These are phyloP conservation scores for Talaromyces borbonicus DNA, from an alignment of 495 filamentous ascomycete species.

Conservation along the genomic window DNA sequence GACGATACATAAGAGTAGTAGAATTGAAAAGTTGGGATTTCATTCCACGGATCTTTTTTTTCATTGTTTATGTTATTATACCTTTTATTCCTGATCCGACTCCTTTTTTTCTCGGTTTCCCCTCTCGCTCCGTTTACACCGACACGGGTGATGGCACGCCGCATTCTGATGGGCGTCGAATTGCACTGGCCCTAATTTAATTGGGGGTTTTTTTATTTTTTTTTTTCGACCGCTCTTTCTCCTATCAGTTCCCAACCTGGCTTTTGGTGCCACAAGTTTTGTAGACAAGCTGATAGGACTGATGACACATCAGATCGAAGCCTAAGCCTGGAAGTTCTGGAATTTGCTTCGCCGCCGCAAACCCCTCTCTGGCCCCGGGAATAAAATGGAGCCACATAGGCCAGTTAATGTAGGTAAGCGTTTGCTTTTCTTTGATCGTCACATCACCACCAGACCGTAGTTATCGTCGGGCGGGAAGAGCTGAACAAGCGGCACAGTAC, in stretches of 20 bases:
- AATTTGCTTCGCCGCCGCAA: slow-evolving; percentile 2
- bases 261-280: not conserved
- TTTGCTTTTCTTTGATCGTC: slow-evolving; percentile 1
- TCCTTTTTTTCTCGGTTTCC: not conserved
- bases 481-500: not conserved
- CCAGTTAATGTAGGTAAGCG: no score
- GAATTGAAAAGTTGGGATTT: not conserved
- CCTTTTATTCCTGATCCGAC: not conserved
- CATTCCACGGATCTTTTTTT: not conserved
- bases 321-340: not conserved
- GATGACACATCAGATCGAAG: not conserved
- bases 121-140: not conserved
- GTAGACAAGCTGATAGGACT: not conserved
- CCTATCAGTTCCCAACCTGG: slow-evolving; percentile 2
- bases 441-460: not conserved
- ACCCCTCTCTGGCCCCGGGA: no score
- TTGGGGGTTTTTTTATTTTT: no score
- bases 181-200: no score
- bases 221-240: slow-evolving; percentile 2
- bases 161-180: not conserved
- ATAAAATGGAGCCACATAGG: slow-evolving; percentile 5
- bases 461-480: slow-evolving; percentile 1
- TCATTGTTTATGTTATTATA: slow-evolving; percentile 1
- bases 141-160: slow-evolving; percentile 3
- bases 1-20: no score